Base-by-base conservation (phyloP, 164 flowering plant species). In the Cinnamomum chago region DNA sequence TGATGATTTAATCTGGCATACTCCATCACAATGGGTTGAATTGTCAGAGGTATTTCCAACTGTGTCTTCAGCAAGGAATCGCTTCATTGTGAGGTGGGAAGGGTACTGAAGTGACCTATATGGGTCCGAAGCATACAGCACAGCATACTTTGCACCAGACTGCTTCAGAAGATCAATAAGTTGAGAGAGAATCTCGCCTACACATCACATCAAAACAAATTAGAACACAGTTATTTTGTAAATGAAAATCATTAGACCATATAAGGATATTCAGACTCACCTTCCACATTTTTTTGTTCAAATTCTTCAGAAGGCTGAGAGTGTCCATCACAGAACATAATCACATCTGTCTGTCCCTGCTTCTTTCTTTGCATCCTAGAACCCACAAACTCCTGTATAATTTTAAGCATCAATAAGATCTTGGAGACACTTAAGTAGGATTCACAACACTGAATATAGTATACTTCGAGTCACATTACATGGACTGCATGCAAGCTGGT, bases 81-180 rank as follows among this genome's bases (percentile, higher is more conserved):
- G 89, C 74, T 83, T 88, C 62, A 91, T 73, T 27, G 77, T 82
- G 52, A 71, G 70, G 27, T 79, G 73, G 74, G 87, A 84, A 71
- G 90, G 84, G 77, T 81, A 76, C 17, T 77, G 81, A 40, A 77
- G 72, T 64, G 89, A 78, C 50, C 78, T 86, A 60, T 75, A 80
- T 25, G 98, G 93, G 81, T 90, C 90, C 47, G 98, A 92, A 73
- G 90, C 88, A 80, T 91, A 95, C 11, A 95, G 91, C 81, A 84
- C 86, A 18, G 94, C 62, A 76, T 89, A 90, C 68, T 85, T 88
- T 70, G 87, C 87, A 60, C 90, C 93, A 24, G 85, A 81, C 70
- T 87, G 81, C 83, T 89, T 90, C 88, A 92, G 75, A 55, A 88
- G 86, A 67, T 72, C 81, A 28, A 95, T 81, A 64, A 95, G 85